phyloP scores from a whole-genome alignment of 2,329 filamentous ascomycete species.

The Phymatotrichopsis omnivora region DNA sequence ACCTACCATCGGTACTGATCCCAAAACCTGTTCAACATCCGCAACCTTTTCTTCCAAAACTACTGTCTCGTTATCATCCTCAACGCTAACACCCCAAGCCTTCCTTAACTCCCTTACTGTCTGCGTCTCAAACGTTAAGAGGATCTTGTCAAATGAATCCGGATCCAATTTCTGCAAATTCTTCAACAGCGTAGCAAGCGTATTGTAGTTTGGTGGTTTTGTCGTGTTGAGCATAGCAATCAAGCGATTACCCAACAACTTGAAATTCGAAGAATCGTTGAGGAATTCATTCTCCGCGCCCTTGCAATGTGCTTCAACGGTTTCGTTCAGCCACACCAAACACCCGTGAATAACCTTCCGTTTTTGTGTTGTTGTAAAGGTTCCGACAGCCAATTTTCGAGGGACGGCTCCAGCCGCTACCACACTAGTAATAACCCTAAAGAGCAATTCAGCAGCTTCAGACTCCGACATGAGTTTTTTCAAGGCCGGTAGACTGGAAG shows the following conservation, averaged over 20 bases:
- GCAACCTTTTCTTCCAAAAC: conserved; percentile 31
- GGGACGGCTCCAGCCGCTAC: conserved; percentile 28
- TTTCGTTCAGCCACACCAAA: conserved; percentile 30
- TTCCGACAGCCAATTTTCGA: conserved; percentile 28
- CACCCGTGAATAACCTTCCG: conserved; percentile 30
- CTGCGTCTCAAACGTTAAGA: conserved; percentile 29
- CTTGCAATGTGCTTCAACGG: conserved; percentile 24
- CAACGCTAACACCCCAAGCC: conserved; percentile 30
- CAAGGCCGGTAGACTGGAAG: conserved; percentile 29
- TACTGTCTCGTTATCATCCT: conserved; percentile 24
- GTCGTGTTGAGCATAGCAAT: conserved; percentile 30
- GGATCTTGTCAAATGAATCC: conserved; percentile 28
- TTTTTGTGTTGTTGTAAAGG: conserved; percentile 29
- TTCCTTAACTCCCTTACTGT: conserved; percentile 29
- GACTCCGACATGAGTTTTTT: conserved; percentile 28
- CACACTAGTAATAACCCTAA: conserved; percentile 30
- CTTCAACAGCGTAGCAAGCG: conserved; percentile 27
- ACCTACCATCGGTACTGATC: conserved; percentile 28
- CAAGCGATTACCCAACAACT: conserved; percentile 29
- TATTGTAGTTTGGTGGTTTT: conserved; percentile 28
- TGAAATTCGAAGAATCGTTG: conserved; percentile 28
- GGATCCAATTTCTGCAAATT: conserved; percentile 27
- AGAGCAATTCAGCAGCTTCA: conserved; percentile 29
- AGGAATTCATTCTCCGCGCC: conserved; percentile 30
- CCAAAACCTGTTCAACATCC: conserved; percentile 32